These are phyloP conservation scores for Cytospora paraplurivora DNA, from an alignment of 2,329 filamentous ascomycete species.

Conservation along the genomic window DNA sequence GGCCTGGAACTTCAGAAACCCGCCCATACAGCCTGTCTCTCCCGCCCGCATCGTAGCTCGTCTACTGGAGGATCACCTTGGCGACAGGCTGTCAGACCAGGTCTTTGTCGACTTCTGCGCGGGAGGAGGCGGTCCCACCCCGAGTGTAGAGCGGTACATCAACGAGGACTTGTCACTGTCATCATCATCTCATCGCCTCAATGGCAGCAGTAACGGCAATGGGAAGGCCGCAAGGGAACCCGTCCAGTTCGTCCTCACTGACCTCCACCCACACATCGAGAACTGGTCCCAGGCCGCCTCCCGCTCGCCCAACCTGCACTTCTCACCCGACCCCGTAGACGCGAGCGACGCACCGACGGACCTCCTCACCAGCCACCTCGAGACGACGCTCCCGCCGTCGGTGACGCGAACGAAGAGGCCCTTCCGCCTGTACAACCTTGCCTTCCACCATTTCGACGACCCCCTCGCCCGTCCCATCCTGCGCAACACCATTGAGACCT, in stretches of 20 bases:
- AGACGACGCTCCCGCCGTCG: constrained; percentile 7
- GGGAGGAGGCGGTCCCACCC: constrained; percentile 71
- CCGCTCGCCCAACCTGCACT: constrained; percentile 58
- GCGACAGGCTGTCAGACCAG: constrained; percentile 51
- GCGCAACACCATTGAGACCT: constrained; percentile 63
- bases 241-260: constrained; percentile 65
- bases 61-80: constrained; percentile 55
- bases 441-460: constrained; percentile 78
- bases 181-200: constrained; percentile 20
- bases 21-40: constrained; percentile 57
- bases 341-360: constrained; percentile 60
- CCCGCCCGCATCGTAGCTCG: constrained; percentile 63
- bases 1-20: constrained; percentile 63
- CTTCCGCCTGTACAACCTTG: constrained; percentile 71
- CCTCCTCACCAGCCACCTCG: constrained; percentile 41
- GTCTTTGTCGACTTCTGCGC: constrained; percentile 77
- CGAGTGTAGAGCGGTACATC: constrained; percentile 61
- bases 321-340: constrained; percentile 63
- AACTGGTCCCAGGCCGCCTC: constrained; percentile 59
- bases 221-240: constrained; percentile 30
- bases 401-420: constrained; percentile 48
- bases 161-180: constrained; percentile 46
- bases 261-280: constrained; percentile 64
- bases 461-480: constrained; percentile 61
- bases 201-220: constrained; percentile 19